Conservation (phyloP, 2,329 filamentous ascomycete species). For the Alternaria novae-zelandiae region DNA sequence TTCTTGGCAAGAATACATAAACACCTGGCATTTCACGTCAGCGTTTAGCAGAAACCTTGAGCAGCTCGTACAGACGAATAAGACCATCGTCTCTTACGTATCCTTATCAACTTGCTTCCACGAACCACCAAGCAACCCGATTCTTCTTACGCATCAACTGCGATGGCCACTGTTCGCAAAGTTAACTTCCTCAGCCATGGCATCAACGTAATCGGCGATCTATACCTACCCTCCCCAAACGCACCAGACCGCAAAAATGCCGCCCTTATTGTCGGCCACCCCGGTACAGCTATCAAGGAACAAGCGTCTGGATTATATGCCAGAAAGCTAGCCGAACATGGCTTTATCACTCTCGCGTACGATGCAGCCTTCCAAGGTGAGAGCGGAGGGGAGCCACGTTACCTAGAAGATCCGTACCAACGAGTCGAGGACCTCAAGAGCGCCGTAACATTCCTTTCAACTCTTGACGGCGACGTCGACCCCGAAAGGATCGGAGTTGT, state of each 20-base stretch:
- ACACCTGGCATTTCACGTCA: not conserved
- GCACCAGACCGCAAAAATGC: not conserved
- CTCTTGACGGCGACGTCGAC: slow-evolving; percentile 34
- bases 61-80: not conserved
- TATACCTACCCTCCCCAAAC: not conserved
- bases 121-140: not conserved
- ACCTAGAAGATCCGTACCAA: slow-evolving; percentile 48
- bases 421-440: slow-evolving; percentile 47
- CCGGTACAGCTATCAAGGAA: slow-evolving; percentile 47
- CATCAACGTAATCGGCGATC: not conserved
- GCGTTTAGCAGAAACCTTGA: not conserved
- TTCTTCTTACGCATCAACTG: not conserved
- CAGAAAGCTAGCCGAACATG: slow-evolving; percentile 32
- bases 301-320: slow-evolving; percentile 48
- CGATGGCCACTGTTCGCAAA: not conserved
- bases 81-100: not conserved
- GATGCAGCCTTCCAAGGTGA: slow-evolving; percentile 52
- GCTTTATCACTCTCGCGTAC: slow-evolving; percentile 46
- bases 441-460: slow-evolving; percentile 47
- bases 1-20: not conserved
- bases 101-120: not conserved
- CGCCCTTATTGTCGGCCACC: slow-evolving; percentile 26
- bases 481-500: slow-evolving; percentile 46
- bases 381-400: slow-evolving; percentile 44
- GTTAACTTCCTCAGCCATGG: not conserved